Percentiles rank a stretch among this genome's conserved stretches.
Evolutionary conservation across 371 early-diverging fungal species (phyloP).

Genomic region (Thermomucor indicae-seudaticae): DNA sequence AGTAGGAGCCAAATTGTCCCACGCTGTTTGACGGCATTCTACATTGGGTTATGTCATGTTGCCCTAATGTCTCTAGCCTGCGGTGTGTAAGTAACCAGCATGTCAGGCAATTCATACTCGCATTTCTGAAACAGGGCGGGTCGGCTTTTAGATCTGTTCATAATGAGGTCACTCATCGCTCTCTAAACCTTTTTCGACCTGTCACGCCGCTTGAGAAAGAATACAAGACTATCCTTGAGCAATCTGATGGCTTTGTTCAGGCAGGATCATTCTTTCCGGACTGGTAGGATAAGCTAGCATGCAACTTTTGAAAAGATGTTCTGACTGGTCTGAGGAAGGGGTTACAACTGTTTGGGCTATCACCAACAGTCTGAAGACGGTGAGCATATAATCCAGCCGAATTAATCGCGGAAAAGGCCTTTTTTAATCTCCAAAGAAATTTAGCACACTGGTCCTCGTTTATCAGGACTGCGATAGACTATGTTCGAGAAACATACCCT

Average conservation of each 20-base stretch:
- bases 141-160: slow-evolving; percentile 31
- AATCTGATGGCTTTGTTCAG: slow-evolving; percentile 55
- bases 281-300: slow-evolving; percentile 62
- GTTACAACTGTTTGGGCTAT: slow-evolving; percentile 52
- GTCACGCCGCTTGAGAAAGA: slow-evolving; percentile 3
- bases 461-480: slow-evolving; percentile 57
- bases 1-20: too few species aligned
- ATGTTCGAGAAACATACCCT: slow-evolving; percentile 48
- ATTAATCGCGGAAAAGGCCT: background rate
- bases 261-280: slow-evolving; percentile 88
- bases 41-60: too few species aligned
- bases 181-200: slow-evolving; percentile 27
- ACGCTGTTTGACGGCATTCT: too few species aligned
- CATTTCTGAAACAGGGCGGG: too few species aligned
- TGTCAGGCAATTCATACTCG: too few species aligned
- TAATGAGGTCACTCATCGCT: slow-evolving; percentile 40
- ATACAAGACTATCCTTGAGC: slow-evolving; percentile 34
- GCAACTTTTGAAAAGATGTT: slow-evolving; percentile 10
- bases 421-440: slow-evolving; percentile 13
- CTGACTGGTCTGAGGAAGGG: slow-evolving; percentile 27
- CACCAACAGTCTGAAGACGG: slow-evolving; percentile 51
- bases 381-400: slow-evolving; percentile 2
- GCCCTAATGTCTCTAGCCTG: too few species aligned
- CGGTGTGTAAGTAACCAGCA: too few species aligned
- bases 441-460: slow-evolving; percentile 91